phyloP scores from a whole-genome alignment of 768 basidiomycete species.

The Amanita inopinata region DNA sequence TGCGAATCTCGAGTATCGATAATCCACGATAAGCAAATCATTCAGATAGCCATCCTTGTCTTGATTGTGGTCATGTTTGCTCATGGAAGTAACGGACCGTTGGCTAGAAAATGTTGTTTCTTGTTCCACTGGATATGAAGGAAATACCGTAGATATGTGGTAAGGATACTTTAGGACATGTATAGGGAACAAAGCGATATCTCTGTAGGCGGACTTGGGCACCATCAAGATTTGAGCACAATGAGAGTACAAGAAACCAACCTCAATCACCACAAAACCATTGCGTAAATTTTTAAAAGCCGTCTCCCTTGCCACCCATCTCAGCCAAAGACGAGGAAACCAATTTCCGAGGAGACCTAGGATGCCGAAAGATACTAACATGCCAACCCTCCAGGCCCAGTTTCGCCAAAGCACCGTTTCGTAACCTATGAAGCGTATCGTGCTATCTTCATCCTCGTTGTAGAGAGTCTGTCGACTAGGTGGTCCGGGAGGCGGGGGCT shows the following conservation, averaged over 20 bases:
- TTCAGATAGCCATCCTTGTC: conserved; percentile 31
- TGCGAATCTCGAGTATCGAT: conserved; percentile 87
- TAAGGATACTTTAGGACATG: conserved; percentile 65
- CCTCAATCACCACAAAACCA: conserved; percentile 87
- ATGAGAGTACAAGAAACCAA: conserved; percentile 26
- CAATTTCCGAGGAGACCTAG: conserved; percentile 83
- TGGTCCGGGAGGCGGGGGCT: conserved; percentile 71
- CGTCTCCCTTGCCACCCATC: conserved; percentile 74
- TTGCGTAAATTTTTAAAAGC: conserved; percentile 63
- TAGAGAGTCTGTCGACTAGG: conserved; percentile 82
- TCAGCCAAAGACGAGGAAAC: conserved; percentile 89
- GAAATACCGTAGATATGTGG: conserved; percentile 73
- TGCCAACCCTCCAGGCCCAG: conserved; percentile 62
- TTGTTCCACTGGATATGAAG: conserved; percentile 16
- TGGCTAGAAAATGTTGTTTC: conserved; percentile 14
- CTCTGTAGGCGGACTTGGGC: conserved; percentile 73
- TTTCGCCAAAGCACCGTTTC: conserved; percentile 54
- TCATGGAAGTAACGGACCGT: conserved; percentile 15
- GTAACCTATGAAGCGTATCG: conserved; percentile 82
- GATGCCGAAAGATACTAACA: conserved; percentile 58
- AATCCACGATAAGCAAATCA: conserved; percentile 67
- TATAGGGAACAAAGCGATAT: conserved; percentile 69
- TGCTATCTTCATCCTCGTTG: conserved; percentile 83
- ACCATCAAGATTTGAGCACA: conserved; percentile 12
- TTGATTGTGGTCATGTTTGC: conserved; percentile 23